These are phyloP conservation scores for Coleophoma crateriformis DNA, from an alignment of 2,329 filamentous ascomycete genomes.

Conservation along the genomic window DNA sequence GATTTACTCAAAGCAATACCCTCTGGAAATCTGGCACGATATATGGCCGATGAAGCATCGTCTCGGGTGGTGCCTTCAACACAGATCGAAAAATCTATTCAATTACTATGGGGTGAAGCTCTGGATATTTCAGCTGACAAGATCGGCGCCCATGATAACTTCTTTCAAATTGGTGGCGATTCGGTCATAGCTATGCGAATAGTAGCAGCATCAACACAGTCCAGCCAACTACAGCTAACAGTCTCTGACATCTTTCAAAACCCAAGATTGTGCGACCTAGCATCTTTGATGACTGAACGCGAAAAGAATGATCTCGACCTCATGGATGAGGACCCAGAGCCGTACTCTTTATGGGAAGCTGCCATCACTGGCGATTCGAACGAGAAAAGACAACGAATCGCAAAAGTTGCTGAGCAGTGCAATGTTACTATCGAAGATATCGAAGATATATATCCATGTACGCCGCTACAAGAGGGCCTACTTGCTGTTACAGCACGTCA, in stretches of 20 bases:
- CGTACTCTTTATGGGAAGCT: neutral
- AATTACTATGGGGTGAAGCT: neutral
- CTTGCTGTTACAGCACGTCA: constrained; percentile 36
- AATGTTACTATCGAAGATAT: constrained; percentile 28
- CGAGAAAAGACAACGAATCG: constrained; percentile 20
- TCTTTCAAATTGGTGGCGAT: constrained; percentile 40
- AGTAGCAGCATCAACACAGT: constrained; percentile 23
- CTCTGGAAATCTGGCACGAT: neutral
- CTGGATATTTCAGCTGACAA: constrained; percentile 5
- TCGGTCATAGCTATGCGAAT: constrained; percentile 36
- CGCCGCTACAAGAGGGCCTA: constrained; percentile 37
- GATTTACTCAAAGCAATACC: neutral
- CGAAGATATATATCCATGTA: constrained; percentile 7
- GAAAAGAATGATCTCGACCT: neutral
- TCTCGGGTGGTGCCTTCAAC: neutral
- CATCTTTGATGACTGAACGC: neutral
- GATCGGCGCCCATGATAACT: constrained; percentile 32
- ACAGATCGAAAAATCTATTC: neutral
- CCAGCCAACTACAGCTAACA: constrained; percentile 13
- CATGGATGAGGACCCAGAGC: neutral
- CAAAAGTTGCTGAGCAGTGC: constrained; percentile 16
- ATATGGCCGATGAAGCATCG: neutral
- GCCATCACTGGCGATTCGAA: neutral
- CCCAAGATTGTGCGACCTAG: neutral
- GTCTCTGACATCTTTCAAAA: constrained; percentile 1